A percentile compares a stretch with the other conserved stretches of the same genome.
Evolutionary conservation across 352 stramenopile genomes (phyloP).

Genomic region (Globisporangium uncinulatum): DNA sequence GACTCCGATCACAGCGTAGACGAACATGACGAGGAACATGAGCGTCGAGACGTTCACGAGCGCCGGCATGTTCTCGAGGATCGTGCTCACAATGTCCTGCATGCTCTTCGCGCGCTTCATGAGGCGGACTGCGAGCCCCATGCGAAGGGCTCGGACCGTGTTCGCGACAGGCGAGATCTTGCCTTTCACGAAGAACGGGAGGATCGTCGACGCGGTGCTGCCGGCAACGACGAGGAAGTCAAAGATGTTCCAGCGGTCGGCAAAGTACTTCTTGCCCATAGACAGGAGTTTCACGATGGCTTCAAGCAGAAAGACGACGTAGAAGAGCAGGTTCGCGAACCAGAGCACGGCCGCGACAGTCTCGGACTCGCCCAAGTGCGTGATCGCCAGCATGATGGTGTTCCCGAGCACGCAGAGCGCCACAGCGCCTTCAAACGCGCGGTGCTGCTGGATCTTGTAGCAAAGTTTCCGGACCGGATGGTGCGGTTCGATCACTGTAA

Average conservation of each 20-base stretch:
- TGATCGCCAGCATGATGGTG: constrained; percentile 34
- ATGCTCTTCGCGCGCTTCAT: constrained; percentile 52
- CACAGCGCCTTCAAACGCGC: constrained; percentile 24
- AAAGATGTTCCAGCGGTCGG: constrained; percentile 61
- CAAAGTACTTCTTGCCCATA: constrained; percentile 53
- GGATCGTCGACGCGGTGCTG: constrained; percentile 30
- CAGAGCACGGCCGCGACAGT: constrained; percentile 12
- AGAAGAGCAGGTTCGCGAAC: constrained; percentile 41
- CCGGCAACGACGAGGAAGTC: constrained; percentile 54
- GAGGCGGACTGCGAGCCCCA: constrained; percentile 44
- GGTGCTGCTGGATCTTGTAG: constrained; percentile 28
- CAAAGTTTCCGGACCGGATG: constrained; percentile 18
- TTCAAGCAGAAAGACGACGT: constrained; percentile 50
- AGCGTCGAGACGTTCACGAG: constrained; percentile 69
- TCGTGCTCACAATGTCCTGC: constrained; percentile 58
- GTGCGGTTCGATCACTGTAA: constrained; percentile 19
- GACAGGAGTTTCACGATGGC: constrained; percentile 58
- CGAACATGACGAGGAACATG: constrained; percentile 69
- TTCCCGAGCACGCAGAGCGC: constrained; percentile 31
- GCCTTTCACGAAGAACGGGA: constrained; percentile 31
- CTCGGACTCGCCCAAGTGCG: constrained; percentile 27
- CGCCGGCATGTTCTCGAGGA: constrained; percentile 67
- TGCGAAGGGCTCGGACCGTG: constrained; percentile 55
- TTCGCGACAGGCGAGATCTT: constrained; percentile 46
- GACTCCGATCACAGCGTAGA: constrained; percentile 73